phyloP scores from a whole-genome alignment of 2,329 filamentous ascomycete genomes.

The Hypoxylon sp. region DNA sequence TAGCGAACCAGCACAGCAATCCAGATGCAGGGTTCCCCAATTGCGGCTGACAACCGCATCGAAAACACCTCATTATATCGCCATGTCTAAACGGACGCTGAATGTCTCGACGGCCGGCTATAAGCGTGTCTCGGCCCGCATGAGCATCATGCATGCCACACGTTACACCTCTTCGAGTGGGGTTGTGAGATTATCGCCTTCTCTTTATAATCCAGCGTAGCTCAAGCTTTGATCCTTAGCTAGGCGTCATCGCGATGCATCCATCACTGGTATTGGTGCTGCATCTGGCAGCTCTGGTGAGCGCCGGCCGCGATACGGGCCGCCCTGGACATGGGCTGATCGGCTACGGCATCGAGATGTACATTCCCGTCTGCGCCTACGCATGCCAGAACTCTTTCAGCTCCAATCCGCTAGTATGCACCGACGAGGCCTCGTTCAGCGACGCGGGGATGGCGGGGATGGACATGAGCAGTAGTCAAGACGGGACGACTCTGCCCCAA shows the following conservation, averaged over 20 bases:
- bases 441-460: background rate
- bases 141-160: background rate
- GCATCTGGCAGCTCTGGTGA: constrained; percentile 3
- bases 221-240: background rate
- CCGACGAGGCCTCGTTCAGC: constrained; percentile 15
- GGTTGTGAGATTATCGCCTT: background rate
- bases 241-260: background rate
- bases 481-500: constrained; percentile 16
- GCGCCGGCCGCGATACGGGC: constrained; percentile 17
- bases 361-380: constrained; percentile 24
- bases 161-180: constrained; percentile 7
- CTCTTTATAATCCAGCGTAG: background rate
- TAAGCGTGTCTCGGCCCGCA: background rate
- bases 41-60: background rate
- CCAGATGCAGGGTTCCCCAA: background rate
- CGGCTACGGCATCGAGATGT: constrained; percentile 31
- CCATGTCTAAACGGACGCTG: background rate
- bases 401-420: constrained; percentile 12
- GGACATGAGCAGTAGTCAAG: constrained; percentile 4
- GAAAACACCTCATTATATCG: background rate
- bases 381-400: constrained; percentile 14
- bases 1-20: constrained; percentile 7
- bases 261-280: background rate
- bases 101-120: background rate
- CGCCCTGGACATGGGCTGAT: constrained; percentile 20